A percentile compares a stretch with the other conserved stretches of the same genome.
These are phyloP conservation scores for Rosa persica DNA, from an alignment of 306 rosid genomes.

Conservation along the genomic window DNA sequence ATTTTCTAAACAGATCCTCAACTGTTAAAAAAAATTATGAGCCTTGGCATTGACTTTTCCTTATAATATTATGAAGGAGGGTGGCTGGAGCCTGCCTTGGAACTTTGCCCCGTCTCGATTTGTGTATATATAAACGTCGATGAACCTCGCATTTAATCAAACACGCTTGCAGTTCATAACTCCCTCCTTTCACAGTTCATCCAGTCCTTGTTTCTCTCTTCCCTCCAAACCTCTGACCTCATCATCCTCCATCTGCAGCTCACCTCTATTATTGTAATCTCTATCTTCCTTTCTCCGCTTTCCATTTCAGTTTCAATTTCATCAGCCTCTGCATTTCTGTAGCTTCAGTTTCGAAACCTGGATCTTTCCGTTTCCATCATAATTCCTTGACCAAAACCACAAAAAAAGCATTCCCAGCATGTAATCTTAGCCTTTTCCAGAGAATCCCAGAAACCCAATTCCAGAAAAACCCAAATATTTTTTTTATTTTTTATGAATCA, in stretches of 20 bases:
- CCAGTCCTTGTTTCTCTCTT: background rate
- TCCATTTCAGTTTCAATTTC: background rate
- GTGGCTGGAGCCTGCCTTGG: background rate
- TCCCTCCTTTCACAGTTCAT: background rate
- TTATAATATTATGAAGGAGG: background rate
- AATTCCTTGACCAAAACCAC: slow-evolving; percentile 4
- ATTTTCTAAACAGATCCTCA: background rate
- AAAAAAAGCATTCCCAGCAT: slow-evolving; percentile 17
- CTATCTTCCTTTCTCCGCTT: background rate
- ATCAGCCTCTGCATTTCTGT: slow-evolving; percentile 1
- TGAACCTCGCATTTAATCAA: background rate
- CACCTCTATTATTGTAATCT: background rate
- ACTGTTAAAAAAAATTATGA: background rate
- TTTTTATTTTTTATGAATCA: background rate
- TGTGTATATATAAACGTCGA: slow-evolving; percentile 21
- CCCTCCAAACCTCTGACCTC: slow-evolving; percentile 4
- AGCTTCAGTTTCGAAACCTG: background rate
- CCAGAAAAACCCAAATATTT: background rate
- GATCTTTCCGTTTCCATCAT: background rate
- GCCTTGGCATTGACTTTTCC: slow-evolving; percentile 34
- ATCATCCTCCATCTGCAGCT: background rate
- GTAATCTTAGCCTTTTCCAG: background rate
- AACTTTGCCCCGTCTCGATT: background rate
- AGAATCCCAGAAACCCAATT: background rate
- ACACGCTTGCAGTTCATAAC: background rate